Evolutionary conservation across 495 filamentous ascomycete genomes (phyloP).

Genomic region (Recurvomyces mirabilis): DNA sequence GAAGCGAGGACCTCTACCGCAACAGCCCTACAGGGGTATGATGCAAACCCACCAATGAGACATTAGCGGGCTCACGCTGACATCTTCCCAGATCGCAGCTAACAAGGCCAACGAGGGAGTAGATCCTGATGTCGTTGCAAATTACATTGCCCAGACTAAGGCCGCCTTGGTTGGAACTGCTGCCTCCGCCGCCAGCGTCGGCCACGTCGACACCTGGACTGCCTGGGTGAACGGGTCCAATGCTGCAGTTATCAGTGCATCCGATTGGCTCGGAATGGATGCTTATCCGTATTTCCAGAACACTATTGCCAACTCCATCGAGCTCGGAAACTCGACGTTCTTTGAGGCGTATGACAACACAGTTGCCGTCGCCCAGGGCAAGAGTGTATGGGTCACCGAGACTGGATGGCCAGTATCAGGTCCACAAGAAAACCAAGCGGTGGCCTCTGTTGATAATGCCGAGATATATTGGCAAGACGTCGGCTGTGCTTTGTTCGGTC

Average conservation of each 20-base stretch:
- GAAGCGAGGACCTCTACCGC: constrained; percentile 84
- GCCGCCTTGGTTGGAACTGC: constrained; percentile 46
- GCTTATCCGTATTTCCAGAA: constrained; percentile 54
- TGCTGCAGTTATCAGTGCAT: constrained; percentile 52
- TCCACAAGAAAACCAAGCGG: constrained; percentile 44
- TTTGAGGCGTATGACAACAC: constrained; percentile 49
- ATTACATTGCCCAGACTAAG: constrained; percentile 56
- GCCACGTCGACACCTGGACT: constrained; percentile 83
- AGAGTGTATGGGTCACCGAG: constrained; percentile 81
- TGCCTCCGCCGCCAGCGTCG: constrained; percentile 48
- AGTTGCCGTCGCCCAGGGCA: constrained; percentile 45
- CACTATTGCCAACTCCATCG: constrained; percentile 54
- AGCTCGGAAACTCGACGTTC: constrained; percentile 50
- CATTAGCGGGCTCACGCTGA: too few species aligned
- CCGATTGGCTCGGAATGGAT: constrained; percentile 71
- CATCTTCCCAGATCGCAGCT: too few species aligned
- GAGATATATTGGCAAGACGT: constrained; percentile 70
- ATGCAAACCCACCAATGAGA: too few species aligned
- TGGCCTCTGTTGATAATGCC: constrained; percentile 57
- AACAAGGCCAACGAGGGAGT: constrained; percentile 42
- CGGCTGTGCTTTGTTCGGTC: constrained; percentile 59
- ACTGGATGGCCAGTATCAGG: constrained; percentile 70
- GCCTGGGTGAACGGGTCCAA: constrained; percentile 55
- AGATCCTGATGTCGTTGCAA: constrained; percentile 45
- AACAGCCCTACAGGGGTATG: constrained; percentile 47